These are phyloP conservation scores for Podospora sp. DNA, from an alignment of 495 filamentous ascomycete genomes.

Conservation along the genomic window DNA sequence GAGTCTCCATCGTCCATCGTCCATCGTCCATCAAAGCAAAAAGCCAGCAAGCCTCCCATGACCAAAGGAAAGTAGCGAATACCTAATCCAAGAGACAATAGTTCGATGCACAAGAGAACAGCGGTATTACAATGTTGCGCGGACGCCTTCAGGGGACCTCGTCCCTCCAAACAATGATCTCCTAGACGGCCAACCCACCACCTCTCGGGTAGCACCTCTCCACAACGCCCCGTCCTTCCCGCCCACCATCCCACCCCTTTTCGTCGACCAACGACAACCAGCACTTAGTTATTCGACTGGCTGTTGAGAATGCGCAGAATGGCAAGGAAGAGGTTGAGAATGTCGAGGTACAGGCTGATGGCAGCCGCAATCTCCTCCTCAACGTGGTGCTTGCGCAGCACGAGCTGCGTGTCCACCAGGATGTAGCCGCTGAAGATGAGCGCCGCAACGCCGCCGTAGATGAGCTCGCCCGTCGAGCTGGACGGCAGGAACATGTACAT, in stretches of 20 bases:
- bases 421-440: conserved; percentile 93
- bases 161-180: neutral
- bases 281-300: conserved; percentile 75
- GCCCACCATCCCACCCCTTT: neutral
- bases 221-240: neutral
- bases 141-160: neutral
- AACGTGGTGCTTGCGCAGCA: conserved; percentile 91
- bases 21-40: neutral
- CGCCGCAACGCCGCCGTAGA: conserved; percentile 78
- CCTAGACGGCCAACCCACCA: neutral
- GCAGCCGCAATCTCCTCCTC: conserved; percentile 98
- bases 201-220: neutral
- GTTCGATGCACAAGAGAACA: neutral
- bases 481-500: conserved; percentile 82
- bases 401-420: conserved; percentile 91
- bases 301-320: conserved; percentile 90
- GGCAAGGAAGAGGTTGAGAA: conserved; percentile 94
- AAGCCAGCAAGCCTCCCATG: neutral
- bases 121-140: neutral
- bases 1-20: too few relatives aligned
- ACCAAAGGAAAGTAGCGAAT: neutral
- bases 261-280: neutral
- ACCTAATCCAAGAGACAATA: neutral
- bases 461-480: conserved; percentile 74
- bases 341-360: conserved; percentile 92